Base-by-base conservation (phyloP, 495 filamentous ascomycete genomes). In the Penicillium subrubescens region DNA sequence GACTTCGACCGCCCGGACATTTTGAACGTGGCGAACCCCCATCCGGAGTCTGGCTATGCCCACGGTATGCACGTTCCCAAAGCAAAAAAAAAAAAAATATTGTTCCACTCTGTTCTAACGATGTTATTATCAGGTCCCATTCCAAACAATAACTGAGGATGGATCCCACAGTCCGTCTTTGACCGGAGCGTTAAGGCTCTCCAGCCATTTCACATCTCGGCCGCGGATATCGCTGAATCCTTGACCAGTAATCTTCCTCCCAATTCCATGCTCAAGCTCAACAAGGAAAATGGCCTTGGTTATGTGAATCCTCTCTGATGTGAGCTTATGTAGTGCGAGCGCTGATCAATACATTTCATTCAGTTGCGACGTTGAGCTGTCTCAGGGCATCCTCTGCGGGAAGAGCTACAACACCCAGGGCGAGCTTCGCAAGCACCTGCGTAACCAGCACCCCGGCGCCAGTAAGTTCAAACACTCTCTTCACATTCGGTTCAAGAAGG, bases 381-480 rank as follows among this genome's bases (percentile, higher is more conserved):
- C 12, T 19, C 19, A 19, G 15, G 14, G 25, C 3, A 33, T 21
- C 11, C 33, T 59, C 14, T 59, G 25, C 25, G 41, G 57, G 0
- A 10, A 2, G 15, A 29, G n/a, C 5, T 59, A 21, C 29, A 31
- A 27, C 34, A 59, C 21, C n/a, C 34, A 44, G 15, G 11, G n/a
- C 12, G 37, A 59, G 39, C 41, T 44, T 11, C 57, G 57, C 41
- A 44, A 44, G 19, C 57, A 59, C 39, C 57, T 59, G 3, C 23
- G 41, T 3, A 44, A 41, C 21, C 10, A 27, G 27, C 41, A 59
- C 41, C 5, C 57, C n/a, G 25, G 41, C 5, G 17, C 57, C 23
- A 48, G 57, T 59, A 59, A 44, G 57, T 48, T 33, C 8, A 44
- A 4, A 39, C 10, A 21, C 44, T 33, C 43, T 8, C 7, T 37